A percentile compares a stretch with the other conserved stretches of the same genome.
These are phyloP conservation scores for Nicotiana sylvestris DNA, from an alignment of 257 asterid species.

Conservation along the genomic window DNA sequence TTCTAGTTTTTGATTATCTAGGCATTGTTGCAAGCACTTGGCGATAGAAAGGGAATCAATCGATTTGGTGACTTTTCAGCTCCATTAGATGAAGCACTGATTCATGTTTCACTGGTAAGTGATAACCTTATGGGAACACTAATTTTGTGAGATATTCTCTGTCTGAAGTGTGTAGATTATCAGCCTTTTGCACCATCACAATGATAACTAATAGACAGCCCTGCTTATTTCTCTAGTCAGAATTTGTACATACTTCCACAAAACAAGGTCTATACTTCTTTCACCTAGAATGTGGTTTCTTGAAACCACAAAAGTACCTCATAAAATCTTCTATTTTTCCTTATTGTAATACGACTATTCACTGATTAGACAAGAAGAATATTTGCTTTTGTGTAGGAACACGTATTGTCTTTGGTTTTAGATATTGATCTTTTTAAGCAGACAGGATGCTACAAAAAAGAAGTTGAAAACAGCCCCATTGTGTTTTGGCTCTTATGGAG, in stretches of 20 bases:
- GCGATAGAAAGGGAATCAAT: conserved; percentile 90
- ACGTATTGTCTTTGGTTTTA: background rate
- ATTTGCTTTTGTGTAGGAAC: background rate
- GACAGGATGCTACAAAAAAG: background rate
- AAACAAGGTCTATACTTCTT: background rate
- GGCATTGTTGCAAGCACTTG: conserved; percentile 92
- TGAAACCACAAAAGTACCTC: background rate
- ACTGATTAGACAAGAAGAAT: background rate
- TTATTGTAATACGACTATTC: background rate
- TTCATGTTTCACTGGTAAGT: conserved; percentile 84
- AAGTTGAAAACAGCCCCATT: background rate
- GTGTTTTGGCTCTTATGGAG: background rate
- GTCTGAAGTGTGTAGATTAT: background rate
- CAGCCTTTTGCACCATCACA: background rate
- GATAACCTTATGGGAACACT: background rate
- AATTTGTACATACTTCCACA: background rate
- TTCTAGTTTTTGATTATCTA: conserved; percentile 20
- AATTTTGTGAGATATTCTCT: background rate
- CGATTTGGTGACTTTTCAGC: conserved; percentile 98
- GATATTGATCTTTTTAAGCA: background rate
- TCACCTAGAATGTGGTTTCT: background rate
- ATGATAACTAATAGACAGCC: background rate
- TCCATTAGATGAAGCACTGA: conserved; percentile 93
- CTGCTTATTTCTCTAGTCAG: background rate
- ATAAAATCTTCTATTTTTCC: background rate